phyloP scores from a whole-genome alignment of 2,329 filamentous ascomycete genomes.

The Aspergillus hiratsukae region DNA sequence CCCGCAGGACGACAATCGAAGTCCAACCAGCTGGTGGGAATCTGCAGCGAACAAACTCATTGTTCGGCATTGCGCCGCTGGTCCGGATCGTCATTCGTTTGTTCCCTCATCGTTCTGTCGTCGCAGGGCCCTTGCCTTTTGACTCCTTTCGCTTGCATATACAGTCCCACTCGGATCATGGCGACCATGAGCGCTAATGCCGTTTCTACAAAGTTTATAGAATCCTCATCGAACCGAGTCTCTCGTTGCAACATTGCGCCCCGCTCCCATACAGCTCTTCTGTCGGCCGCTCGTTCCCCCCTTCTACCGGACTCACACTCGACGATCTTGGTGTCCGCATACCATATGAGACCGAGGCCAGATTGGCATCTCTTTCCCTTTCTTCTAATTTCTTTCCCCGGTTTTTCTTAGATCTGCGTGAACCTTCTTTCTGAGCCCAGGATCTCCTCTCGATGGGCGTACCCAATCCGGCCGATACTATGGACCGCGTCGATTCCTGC shows the following conservation, averaged over 20 bases:
- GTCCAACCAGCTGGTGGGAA: constrained; percentile 9
- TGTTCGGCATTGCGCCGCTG: constrained; percentile 21
- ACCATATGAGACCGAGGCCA: constrained; percentile 26
- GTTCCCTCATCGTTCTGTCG: constrained; percentile 6
- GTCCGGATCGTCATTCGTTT: constrained; percentile 12
- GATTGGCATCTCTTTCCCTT: constrained; percentile 9
- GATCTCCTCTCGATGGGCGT: constrained; percentile 15
- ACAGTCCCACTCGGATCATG: not conserved
- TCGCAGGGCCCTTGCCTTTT: constrained; percentile 14
- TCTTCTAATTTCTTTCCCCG: constrained; percentile 4
- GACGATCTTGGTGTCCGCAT: constrained; percentile 4
- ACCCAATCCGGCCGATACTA: constrained; percentile 22
- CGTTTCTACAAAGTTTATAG: constrained; percentile 2
- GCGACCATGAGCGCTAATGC: not conserved
- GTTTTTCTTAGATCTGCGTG: constrained; percentile 6
- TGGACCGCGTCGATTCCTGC: constrained; percentile 41
- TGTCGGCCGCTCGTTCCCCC: constrained; percentile 11
- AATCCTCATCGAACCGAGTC: constrained; percentile 5
- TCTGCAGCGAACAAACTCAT: constrained; percentile 31
- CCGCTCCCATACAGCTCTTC: constrained; percentile 1
- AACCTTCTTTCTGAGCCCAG: constrained; percentile 8
- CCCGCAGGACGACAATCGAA: constrained; percentile 5
- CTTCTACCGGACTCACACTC: constrained; percentile 3
- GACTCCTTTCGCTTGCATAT: constrained; percentile 11
- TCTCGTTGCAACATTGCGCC: constrained; percentile 2